These are phyloP conservation scores for Chrysosporium queenslandicum DNA, from an alignment of 2,329 filamentous ascomycete genomes.

Conservation along the genomic window DNA sequence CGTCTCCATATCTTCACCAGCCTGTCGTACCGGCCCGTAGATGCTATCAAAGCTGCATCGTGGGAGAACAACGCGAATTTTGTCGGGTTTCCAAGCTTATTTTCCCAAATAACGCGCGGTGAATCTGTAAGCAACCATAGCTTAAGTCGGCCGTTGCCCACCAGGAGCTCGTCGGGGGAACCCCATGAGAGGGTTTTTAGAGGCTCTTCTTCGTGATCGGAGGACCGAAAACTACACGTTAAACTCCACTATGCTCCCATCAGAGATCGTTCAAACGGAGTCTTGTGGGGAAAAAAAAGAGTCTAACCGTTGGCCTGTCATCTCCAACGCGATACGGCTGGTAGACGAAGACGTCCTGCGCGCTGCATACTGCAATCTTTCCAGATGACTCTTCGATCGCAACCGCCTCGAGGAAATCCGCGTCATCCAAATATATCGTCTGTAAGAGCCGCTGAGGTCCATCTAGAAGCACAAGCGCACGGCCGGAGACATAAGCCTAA, in stretches of 20 bases:
- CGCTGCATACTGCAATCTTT: conserved; percentile 70
- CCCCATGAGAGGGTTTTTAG: conserved; percentile 73
- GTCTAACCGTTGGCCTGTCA: conserved; percentile 59
- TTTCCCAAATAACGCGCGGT: conserved; percentile 56
- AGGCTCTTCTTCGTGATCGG: conserved; percentile 35
- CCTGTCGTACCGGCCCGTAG: conserved; percentile 64
- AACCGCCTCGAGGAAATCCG: conserved; percentile 60
- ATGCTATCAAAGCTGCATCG: conserved; percentile 78
- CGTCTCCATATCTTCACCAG: conserved; percentile 90
- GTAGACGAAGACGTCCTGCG: conserved; percentile 61
- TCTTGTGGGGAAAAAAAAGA: neutral
- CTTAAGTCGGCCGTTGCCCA: conserved; percentile 59
- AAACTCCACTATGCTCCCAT: conserved; percentile 44
- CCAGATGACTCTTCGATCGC: conserved; percentile 71
- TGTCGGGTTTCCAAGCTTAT: conserved; percentile 59
- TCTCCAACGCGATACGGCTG: conserved; percentile 61
- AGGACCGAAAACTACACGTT: conserved; percentile 43
- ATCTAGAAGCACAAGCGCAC: conserved; percentile 72
- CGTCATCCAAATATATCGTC: conserved; percentile 78
- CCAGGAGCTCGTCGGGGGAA: conserved; percentile 68
- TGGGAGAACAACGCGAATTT: conserved; percentile 72
- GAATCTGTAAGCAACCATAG: conserved; percentile 52
- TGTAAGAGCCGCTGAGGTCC: conserved; percentile 67
- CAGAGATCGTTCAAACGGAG: neutral
- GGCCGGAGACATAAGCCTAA: conserved; percentile 81